A percentile compares a stretch with the other conserved stretches of the same genome.
Evolutionary conservation across 148 eudicot species (phyloP).

Genomic region (Heliosperma pusillum): DNA sequence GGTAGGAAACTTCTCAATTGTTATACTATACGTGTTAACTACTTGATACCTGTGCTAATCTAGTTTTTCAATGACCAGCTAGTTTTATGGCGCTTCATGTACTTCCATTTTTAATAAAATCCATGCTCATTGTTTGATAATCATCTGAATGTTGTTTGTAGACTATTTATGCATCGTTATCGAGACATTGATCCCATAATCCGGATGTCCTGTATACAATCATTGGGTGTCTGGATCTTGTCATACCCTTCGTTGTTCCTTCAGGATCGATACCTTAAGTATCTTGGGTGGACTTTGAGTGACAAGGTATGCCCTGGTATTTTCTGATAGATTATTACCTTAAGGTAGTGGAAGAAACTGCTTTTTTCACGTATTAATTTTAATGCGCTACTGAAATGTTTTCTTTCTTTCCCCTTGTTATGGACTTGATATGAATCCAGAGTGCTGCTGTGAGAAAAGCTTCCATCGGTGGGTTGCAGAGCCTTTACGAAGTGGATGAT

Average conservation of each 20-base stretch:
- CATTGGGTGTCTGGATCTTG: constrained; percentile 88
- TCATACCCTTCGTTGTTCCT: constrained; percentile 90
- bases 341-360: neutral
- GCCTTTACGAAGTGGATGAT: constrained; percentile 90
- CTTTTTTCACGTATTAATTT: neutral
- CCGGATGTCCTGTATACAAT: constrained; percentile 84
- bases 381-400: constrained; percentile 10
- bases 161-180: constrained; percentile 97
- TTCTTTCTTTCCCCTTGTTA: constrained; percentile 2
- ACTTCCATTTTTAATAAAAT: neutral
- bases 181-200: constrained; percentile 93
- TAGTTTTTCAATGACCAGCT: neutral
- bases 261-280: constrained; percentile 90
- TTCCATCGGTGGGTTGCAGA: constrained; percentile 79
- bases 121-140: neutral
- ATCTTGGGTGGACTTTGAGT: constrained; percentile 98
- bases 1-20: neutral
- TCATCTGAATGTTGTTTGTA: constrained; percentile 31
- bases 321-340: constrained; percentile 2
- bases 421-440: constrained; percentile 36
- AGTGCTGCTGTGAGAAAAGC: constrained; percentile 92
- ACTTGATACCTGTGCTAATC: neutral
- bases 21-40: neutral
- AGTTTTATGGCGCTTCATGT: constrained; percentile 10
- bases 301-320: constrained; percentile 60